These are phyloP conservation scores for Pyrenochaeta sp. DNA, from an alignment of 2,329 filamentous ascomycete genomes.

Conservation along the genomic window DNA sequence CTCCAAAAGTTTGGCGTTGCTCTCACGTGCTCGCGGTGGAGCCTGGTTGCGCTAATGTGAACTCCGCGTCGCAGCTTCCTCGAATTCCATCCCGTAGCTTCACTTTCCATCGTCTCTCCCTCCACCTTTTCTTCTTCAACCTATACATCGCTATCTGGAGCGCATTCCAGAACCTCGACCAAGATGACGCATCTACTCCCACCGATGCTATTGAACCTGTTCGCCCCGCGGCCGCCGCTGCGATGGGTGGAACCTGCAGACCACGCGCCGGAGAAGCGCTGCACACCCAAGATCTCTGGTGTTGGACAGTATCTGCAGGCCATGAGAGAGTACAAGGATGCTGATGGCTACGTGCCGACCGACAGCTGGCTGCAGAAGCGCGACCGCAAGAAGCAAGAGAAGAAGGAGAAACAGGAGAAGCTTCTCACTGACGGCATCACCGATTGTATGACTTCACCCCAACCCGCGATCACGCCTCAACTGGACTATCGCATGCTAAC, in stretches of 20 bases:
- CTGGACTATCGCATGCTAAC: conserved; percentile 22
- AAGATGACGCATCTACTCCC: conserved; percentile 96
- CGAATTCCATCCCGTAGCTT: conserved; percentile 12
- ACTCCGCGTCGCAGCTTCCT: conserved; percentile 26
- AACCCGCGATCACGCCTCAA: neutral
- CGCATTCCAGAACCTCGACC: conserved; percentile 45
- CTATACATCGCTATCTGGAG: conserved; percentile 45
- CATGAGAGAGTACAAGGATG: conserved; percentile 79
- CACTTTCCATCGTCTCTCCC: conserved; percentile 29
- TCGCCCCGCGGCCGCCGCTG: conserved; percentile 90
- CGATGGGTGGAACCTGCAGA: conserved; percentile 88
- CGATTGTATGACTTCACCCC: conserved; percentile 62
- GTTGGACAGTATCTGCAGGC: conserved; percentile 78
- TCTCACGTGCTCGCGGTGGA: conserved; percentile 36
- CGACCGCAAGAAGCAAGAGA: conserved; percentile 84
- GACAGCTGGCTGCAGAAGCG: conserved; percentile 93
- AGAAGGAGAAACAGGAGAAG: conserved; percentile 72
- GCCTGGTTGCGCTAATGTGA: conserved; percentile 35
- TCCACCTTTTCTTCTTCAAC: conserved; percentile 22
- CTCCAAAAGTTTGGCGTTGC: conserved; percentile 26
- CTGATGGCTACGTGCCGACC: conserved; percentile 78
- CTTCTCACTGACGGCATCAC: conserved; percentile 70
- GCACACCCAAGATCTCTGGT: conserved; percentile 75
- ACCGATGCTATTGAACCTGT: conserved; percentile 89
- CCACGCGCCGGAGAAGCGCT: conserved; percentile 81